These are phyloP conservation scores for Phaeodactylum tricornutum DNA, from an alignment of 108 stramenopile species.

Conservation along the genomic window DNA sequence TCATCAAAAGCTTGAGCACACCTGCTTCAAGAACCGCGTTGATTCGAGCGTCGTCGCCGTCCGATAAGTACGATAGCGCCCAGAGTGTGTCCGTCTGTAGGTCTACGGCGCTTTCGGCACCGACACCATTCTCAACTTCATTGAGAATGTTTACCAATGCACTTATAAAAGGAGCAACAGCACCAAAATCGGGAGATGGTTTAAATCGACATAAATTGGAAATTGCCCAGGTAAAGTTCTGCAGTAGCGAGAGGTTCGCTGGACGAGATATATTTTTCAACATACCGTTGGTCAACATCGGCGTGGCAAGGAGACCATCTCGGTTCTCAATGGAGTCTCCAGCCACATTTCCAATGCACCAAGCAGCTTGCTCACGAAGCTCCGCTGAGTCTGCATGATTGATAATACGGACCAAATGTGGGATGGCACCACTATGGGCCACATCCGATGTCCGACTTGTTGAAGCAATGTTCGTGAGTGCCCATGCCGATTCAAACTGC, in stretches of 20 bases:
- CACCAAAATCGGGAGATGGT: conserved; percentile 35
- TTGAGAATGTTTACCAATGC: conserved; percentile 17
- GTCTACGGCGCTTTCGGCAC: conserved; percentile 20
- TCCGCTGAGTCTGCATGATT: conserved; percentile 47
- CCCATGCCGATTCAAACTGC: conserved; percentile 93
- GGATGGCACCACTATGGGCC: conserved; percentile 67
- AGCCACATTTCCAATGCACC: conserved; percentile 95
- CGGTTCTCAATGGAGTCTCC: conserved; percentile 71
- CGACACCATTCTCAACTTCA: conserved; percentile 14
- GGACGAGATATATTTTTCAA: conserved; percentile 19
- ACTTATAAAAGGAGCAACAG: conserved; percentile 44
- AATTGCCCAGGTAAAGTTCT: conserved; percentile 80
- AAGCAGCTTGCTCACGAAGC: conserved; percentile 90
- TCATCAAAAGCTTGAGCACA: too few relatives aligned
- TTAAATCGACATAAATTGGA: conserved; percentile 93
- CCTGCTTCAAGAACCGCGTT: too few relatives aligned
- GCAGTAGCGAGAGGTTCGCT: conserved; percentile 49
- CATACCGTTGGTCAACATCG: conserved; percentile 42
- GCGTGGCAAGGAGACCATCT: conserved; percentile 56
- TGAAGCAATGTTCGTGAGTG: conserved; percentile 90
- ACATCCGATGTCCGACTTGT: conserved; percentile 57
- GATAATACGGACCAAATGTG: conserved; percentile 57
- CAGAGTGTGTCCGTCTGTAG: conserved; percentile 70
- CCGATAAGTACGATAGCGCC: conserved; percentile 86
- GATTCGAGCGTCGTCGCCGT: conserved; percentile 76